Conservation (phyloP, 1,139 yeast species). For the Lodderomyces elongisporus region DNA sequence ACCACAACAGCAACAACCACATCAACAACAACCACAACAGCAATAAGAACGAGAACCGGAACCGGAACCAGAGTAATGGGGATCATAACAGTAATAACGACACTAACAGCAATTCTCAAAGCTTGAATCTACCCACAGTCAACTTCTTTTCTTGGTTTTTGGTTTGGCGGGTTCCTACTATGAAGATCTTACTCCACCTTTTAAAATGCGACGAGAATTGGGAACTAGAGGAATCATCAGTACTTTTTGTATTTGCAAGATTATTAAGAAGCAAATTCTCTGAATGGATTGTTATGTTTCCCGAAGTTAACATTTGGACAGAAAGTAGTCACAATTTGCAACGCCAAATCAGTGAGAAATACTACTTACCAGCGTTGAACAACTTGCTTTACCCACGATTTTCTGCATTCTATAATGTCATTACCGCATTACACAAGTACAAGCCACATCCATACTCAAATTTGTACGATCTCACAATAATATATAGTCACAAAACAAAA, state of each 20-base stretch:
- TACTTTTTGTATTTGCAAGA: constrained; percentile 20
- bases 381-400: constrained; percentile 66
- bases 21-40: too few relatives aligned
- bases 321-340: constrained; percentile 44
- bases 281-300: constrained; percentile 60
- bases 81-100: too few relatives aligned
- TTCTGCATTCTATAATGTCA: constrained; percentile 45
- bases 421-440: constrained; percentile 16
- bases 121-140: constrained; percentile 33
- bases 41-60: too few relatives aligned
- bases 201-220: constrained; percentile 58
- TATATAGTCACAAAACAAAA: constrained; percentile 28
- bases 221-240: constrained; percentile 42
- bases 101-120: too few relatives aligned
- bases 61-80: too few relatives aligned
- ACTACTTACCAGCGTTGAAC: constrained; percentile 47
- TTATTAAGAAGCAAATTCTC: constrained; percentile 25
- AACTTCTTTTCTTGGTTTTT: constrained; percentile 60
- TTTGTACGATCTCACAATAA: constrained; percentile 51
- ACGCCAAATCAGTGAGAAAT: constrained; percentile 44
- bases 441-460: constrained; percentile 23
- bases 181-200: constrained; percentile 37
- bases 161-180: constrained; percentile 52
- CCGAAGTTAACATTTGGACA: constrained; percentile 68
- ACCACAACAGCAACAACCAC: not conserved